Conservation (phyloP, 768 basidiomycete species). For the Plicaturopsis crispa region DNA sequence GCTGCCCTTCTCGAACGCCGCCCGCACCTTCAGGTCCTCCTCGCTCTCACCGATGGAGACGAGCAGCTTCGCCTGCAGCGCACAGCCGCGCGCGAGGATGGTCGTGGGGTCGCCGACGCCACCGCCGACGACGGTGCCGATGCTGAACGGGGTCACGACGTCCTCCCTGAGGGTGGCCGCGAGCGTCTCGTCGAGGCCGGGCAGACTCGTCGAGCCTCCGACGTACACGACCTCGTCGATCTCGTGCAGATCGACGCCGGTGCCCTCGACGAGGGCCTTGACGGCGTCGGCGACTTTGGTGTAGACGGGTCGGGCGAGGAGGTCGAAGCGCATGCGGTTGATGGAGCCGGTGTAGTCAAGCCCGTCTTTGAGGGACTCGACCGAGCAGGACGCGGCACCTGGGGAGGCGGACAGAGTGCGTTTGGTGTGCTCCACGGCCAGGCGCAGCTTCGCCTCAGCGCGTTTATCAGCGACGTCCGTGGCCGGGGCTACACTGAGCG, state of each 20-base stretch:
- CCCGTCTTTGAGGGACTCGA: slow-evolving; percentile 93
- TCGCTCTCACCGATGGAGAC: slow-evolving; percentile 33
- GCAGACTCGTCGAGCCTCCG: slow-evolving; percentile 67
- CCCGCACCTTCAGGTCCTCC: slow-evolving; percentile 41
- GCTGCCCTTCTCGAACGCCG: slow-evolving; percentile 38
- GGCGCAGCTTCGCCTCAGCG: slow-evolving; percentile 86
- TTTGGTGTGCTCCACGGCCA: slow-evolving; percentile 93
- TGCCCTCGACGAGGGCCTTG: slow-evolving; percentile 40
- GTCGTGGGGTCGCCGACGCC: slow-evolving; percentile 75
- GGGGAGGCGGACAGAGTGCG: slow-evolving; percentile 83
- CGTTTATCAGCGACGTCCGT: slow-evolving; percentile 59
- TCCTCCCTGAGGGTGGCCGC: slow-evolving; percentile 30
- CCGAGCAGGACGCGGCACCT: slow-evolving; percentile 83
- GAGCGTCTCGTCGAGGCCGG: slow-evolving; percentile 62
- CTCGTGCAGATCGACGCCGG: slow-evolving; percentile 52
- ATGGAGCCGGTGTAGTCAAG: slow-evolving; percentile 74
- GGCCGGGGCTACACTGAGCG: slow-evolving; percentile 58
- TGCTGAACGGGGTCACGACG: slow-evolving; percentile 56
- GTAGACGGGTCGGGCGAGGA: slow-evolving; percentile 57
- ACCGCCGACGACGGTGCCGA: slow-evolving; percentile 63
- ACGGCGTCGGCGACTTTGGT: slow-evolving; percentile 43
- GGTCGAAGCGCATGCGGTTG: slow-evolving; percentile 56
- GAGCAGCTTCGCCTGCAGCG: slow-evolving; percentile 63
- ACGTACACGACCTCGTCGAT: slow-evolving; percentile 78
- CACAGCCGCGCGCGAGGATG: slow-evolving; percentile 70